These are phyloP conservation scores for Eimeria necatrix DNA, from an alignment of 169 alveolate species.

Conservation along the genomic window DNA sequence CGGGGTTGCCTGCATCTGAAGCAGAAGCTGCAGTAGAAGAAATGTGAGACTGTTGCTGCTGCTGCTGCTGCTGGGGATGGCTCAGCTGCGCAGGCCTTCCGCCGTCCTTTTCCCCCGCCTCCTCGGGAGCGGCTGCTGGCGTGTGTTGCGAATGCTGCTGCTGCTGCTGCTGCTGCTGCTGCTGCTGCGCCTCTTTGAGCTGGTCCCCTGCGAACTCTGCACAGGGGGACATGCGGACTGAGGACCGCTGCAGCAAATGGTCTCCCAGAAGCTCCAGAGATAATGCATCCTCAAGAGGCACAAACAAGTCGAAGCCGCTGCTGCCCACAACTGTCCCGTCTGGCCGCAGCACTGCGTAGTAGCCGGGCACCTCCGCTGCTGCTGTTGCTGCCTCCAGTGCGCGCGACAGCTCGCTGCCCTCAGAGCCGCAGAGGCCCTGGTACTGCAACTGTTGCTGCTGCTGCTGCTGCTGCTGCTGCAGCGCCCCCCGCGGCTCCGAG, in stretches of 20 bases:
- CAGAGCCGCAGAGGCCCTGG: background rate
- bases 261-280: constrained; percentile 74
- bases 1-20: background rate
- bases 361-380: constrained; percentile 40
- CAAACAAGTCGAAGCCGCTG: constrained; percentile 56
- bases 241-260: constrained; percentile 51
- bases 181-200: constrained; percentile 20
- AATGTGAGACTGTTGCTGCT: constrained; percentile 3
- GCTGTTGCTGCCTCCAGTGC: constrained; percentile 36
- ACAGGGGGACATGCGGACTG: constrained; percentile 62
- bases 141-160: background rate
- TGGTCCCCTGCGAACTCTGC: constrained; percentile 79
- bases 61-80: constrained; percentile 21
- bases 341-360: constrained; percentile 40
- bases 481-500: background rate
- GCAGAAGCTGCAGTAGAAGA: background rate
- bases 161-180: constrained; percentile 15
- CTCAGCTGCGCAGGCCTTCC: constrained; percentile 6
- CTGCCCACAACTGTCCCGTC: constrained; percentile 59
- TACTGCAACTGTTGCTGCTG: constrained; percentile 58
- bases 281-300: constrained; percentile 14
- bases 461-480: too few species aligned
- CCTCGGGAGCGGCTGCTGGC: background rate
- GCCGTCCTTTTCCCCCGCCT: background rate
- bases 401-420: constrained; percentile 28